Evolutionary conservation across 345 rosid species (phyloP), one percentile per base, ranked within the genome.

Genomic region (Populus simonii): DNA sequence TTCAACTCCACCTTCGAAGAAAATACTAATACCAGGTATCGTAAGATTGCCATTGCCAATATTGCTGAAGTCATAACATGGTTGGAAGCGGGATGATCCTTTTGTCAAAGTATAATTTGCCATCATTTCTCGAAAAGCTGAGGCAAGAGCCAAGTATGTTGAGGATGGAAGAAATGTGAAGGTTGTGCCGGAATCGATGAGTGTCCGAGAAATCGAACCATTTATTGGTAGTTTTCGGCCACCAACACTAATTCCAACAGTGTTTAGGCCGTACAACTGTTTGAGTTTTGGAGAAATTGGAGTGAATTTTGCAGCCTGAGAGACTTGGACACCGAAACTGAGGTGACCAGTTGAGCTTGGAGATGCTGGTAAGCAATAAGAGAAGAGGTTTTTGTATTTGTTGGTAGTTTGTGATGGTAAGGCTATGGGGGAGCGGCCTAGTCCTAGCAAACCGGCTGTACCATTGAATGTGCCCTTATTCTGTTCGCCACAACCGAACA

Each of bases 161-260:
- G 63, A 5, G 0, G 73, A 33, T 7, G 84, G 84, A 6, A 84
- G 41, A 7, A 68, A 73, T 45, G 82, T 72, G 31, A 84, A 73
- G 22, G 71, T 47, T 8, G 87, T 81, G 8, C 88, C 88, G 0
- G 88, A 80, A 36, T 85, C 85, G 9, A 85, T 66, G 3, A 74
- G 71, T 16, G 16, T n/a, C 22, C 5, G 23, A 62, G 13, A 62
- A 29, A 62, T n/a, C 5, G 67, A 62, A 1, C 2, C 35, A 23
- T 62, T 6, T 20, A 62, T 25, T 12, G 67, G 67, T 5, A 62
- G 31, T 17, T n/a, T 0, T 33, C 35, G 33, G 13, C 67, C 67
- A 1, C 35, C 67, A 62, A 62, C 67, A 62, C 67, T 62, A 2
- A 62, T 29, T 62, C 67, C 67, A 23, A 29, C 29, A 10, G 25